phyloP scores from a whole-genome alignment of 176 grass and related monocot species.

The Neostapfia colusana region DNA sequence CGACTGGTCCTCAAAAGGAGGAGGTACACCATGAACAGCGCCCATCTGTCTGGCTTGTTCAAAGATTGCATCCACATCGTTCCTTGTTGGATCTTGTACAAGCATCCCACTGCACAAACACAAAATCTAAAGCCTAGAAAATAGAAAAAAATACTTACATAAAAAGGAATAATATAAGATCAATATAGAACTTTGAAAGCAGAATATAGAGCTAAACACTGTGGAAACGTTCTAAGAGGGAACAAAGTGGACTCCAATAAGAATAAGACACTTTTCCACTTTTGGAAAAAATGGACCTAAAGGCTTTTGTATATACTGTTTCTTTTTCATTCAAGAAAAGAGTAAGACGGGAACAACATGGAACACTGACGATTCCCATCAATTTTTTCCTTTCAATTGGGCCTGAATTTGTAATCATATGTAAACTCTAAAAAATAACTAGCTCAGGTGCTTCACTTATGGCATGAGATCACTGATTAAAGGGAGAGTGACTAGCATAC shows the following conservation, averaged over 20 bases:
- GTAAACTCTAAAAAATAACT: neutral
- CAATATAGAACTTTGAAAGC: neutral
- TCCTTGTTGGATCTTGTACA: conserved; percentile 89
- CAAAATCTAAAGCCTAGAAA: neutral
- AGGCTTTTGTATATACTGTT: neutral
- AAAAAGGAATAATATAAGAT: conserved; percentile 1
- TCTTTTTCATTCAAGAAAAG: neutral
- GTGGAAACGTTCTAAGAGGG: neutral
- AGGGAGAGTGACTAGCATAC: no score
- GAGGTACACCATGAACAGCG: conserved; percentile 45
- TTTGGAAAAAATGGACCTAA: neutral
- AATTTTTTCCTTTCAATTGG: neutral
- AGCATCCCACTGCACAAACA: conserved; percentile 75
- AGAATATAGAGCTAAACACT: neutral
- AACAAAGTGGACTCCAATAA: conserved; percentile 6
- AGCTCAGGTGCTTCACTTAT: neutral
- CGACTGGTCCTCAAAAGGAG: conserved; percentile 43
- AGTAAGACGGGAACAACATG: neutral
- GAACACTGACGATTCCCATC: neutral
- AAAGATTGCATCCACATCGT: conserved; percentile 63
- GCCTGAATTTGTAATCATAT: neutral
- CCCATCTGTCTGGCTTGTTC: conserved; percentile 76
- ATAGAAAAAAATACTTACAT: neutral
- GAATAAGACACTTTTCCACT: neutral
- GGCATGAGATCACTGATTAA: neutral